Conservation (phyloP, 1,284 basidiomycete species). For the Trametes sp. region DNA sequence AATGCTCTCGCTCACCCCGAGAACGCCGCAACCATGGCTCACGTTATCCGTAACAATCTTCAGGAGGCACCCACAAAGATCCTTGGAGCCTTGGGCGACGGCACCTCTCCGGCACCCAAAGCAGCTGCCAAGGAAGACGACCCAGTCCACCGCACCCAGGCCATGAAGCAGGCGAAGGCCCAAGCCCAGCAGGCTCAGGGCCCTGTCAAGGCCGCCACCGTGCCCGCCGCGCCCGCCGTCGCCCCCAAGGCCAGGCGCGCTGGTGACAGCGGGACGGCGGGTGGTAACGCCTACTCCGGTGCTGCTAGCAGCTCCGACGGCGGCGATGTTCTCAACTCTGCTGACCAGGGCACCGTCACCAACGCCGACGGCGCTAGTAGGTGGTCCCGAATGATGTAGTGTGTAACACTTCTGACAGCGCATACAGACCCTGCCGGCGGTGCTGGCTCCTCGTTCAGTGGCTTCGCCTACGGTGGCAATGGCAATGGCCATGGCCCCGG, state of each 20-base stretch:
- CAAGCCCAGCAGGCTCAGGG: neutral
- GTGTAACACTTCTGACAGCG: neutral
- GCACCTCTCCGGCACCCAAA: too few relatives aligned
- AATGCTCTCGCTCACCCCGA: constrained; percentile 23
- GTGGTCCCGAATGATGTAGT: constrained; percentile 3
- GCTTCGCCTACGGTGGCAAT: constrained; percentile 34
- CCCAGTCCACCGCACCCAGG: constrained; percentile 22
- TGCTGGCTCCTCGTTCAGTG: constrained; percentile 34
- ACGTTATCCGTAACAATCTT: constrained; percentile 10
- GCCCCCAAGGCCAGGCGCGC: constrained; percentile 26
- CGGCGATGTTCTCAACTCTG: constrained; percentile 33
- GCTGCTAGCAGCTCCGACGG: constrained; percentile 33
- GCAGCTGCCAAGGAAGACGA: constrained; percentile 3
- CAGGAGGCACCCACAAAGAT: too few relatives aligned
- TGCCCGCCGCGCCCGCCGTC: constrained; percentile 8
- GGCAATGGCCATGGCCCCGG: constrained; percentile 35
- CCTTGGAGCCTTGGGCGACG: too few relatives aligned
- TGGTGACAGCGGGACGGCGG: constrained; percentile 26
- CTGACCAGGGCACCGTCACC: constrained; percentile 6
- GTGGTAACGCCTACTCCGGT: constrained; percentile 41
- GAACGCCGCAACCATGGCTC: constrained; percentile 6
- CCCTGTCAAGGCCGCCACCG: constrained; percentile 14
- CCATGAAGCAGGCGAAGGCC: constrained; percentile 24
- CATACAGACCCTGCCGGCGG: constrained; percentile 30
- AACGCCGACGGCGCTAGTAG: constrained; percentile 33